Conservation (phyloP, 345 rosid genomes). For the Populus alba region DNA sequence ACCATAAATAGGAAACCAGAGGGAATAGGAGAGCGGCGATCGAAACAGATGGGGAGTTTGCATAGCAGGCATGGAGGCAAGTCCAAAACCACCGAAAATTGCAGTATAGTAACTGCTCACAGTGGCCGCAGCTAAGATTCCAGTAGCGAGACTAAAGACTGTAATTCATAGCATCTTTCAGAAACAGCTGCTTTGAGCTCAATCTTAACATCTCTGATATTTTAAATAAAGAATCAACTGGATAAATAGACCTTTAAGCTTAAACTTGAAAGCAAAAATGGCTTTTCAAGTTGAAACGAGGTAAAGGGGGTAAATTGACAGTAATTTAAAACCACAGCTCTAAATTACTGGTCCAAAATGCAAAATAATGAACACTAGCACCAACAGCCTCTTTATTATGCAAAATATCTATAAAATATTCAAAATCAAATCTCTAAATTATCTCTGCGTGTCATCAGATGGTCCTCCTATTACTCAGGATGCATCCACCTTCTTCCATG, state of each 20-base stretch:
- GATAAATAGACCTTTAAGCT: neutral
- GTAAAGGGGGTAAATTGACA: neutral
- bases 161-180: too few species aligned
- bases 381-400: neutral
- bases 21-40: neutral
- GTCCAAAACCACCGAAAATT: too few species aligned
- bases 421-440: neutral
- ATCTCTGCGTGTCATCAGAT: neutral
- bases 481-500: conserved; percentile 41
- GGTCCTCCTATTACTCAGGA: conserved; percentile 4
- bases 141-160: neutral
- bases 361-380: neutral
- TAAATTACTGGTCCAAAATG: neutral
- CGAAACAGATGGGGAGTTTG: too few species aligned
- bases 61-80: too few species aligned
- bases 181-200: neutral
- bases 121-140: neutral
- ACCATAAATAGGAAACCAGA: neutral
- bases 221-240: neutral
- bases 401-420: neutral
- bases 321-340: neutral
- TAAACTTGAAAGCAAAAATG: neutral
- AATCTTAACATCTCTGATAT: neutral
- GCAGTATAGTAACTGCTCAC: neutral
- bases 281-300: neutral